Conservation (phyloP, 192 early-diverging fungal species). For the Mortierella claussenii region DNA sequence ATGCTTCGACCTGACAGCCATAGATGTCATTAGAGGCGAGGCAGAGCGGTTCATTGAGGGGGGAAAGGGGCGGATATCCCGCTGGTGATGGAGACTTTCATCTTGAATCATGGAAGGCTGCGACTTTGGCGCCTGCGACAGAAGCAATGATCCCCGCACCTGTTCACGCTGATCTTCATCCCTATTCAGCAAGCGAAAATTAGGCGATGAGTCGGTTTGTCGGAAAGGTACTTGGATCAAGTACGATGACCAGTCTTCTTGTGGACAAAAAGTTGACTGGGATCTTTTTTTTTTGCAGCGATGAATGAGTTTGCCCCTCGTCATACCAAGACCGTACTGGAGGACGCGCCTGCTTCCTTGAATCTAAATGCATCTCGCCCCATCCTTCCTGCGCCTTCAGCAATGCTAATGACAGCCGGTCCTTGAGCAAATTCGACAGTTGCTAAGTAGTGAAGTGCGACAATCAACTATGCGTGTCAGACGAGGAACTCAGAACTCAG, state of each 20-base stretch:
- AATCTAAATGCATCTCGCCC: not conserved
- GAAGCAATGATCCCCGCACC: not conserved
- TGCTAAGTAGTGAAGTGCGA: not conserved
- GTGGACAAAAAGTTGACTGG: too few relatives aligned
- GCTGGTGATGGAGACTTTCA: not conserved
- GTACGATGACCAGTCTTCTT: too few relatives aligned
- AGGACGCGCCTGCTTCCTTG: not conserved
- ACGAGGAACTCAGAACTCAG: too few relatives aligned
- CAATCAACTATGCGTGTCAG: not conserved
- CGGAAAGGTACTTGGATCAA: not conserved
- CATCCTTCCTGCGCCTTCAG: not conserved
- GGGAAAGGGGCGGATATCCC: not conserved
- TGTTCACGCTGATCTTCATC: not conserved
- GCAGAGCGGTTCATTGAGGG: not conserved
- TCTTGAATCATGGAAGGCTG: not conserved
- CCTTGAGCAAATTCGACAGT: constrained; percentile 36
- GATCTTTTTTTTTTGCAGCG: too few relatives aligned
- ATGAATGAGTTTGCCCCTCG: not conserved
- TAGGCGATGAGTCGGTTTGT: not conserved
- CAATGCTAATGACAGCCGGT: constrained; percentile 15
- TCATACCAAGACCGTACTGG: too few relatives aligned
- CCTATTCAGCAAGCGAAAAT: not conserved
- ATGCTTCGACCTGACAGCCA: constrained; percentile 17
- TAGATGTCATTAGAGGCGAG: constrained; percentile 5
- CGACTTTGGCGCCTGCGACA: not conserved